Base-by-base conservation (phyloP, 1,139 yeast species). In the Saccharomyces hybrid region DNA sequence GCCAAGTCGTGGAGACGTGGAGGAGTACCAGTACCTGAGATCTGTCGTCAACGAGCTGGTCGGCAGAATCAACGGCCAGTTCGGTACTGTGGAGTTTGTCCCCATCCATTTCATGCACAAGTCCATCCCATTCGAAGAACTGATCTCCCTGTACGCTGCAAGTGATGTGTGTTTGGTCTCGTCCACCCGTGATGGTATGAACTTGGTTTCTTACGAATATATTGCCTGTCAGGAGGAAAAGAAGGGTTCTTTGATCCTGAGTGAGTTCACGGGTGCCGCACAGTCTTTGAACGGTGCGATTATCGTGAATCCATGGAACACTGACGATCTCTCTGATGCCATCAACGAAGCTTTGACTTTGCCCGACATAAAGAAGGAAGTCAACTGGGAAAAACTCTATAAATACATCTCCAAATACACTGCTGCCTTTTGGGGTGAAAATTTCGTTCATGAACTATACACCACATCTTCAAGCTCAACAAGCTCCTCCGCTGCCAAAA, bases 211-310 rank as follows among this genome's bases (percentile, higher is more conserved):
- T 54, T 93, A 89, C 69, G 99, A 93, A 73, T 93, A 93, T 71
- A 89, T 95, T 66, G 97, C 99, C 0, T 91, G 98, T 67, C 99
- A 93, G 71, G 82, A 87, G 62, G 84, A 84, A 51, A 83, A 84
- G 57, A 86, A 89, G 60, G 99, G 99, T 7, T 83, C 89, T 2
- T 77, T 93, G 62, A 86, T 93, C 51, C 73, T 93, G 58, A 85
- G 95, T 49, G 99, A 93, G 72, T 93, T 93, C 74, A 95, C 99
- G 0, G 99, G 99, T 50, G 99, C 99, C n/a, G 98, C 99, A 0
- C 99, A 93, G 73, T 86, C 95, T 0, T 76, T 93, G 59, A 93
- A 93, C 67, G 99, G 99, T 27, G 90, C 97, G 1, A 71, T 93
- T 25, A 84, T 93, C 58, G 96, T 93, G 31, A 93, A 93, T 67